Conservation (phyloP, 2,329 filamentous ascomycete species). For the Chrysoporthe puriensis region DNA sequence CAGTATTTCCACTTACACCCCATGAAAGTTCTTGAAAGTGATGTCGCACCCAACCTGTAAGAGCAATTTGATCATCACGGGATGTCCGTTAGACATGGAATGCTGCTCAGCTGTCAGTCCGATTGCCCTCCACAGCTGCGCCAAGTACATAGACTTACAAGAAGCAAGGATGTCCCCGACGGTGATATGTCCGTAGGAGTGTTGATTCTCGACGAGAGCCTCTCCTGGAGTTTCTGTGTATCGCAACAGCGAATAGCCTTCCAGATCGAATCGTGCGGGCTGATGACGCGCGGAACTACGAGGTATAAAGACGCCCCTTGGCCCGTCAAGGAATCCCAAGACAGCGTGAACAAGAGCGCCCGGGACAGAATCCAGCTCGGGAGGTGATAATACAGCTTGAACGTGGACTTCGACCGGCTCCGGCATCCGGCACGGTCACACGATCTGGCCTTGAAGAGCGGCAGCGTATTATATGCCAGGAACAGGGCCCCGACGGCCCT, state of each 20-base stretch:
- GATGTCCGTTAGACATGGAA: background rate
- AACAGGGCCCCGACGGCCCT: background rate
- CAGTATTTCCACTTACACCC: background rate
- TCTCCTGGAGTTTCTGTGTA: background rate
- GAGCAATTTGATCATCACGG: background rate
- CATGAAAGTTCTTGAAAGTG: background rate
- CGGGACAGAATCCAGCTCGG: background rate
- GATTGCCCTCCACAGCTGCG: background rate
- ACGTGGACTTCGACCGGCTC: background rate
- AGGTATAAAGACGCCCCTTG: background rate
- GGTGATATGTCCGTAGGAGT: background rate
- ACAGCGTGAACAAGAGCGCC: background rate
- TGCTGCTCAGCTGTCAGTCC: background rate
- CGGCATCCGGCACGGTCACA: background rate
- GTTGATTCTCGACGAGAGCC: background rate
- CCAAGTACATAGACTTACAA: background rate
- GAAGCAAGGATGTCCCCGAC: background rate
- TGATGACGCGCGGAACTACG: background rate
- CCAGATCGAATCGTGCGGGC: background rate
- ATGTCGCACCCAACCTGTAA: background rate
- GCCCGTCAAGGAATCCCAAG: background rate
- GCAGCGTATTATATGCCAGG: background rate
- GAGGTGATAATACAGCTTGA: background rate
- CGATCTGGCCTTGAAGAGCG: slow-evolving; percentile 3
- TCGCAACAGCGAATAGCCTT: background rate